phyloP scores from a whole-genome alignment of 805 yeast species.

The Candida anglica region DNA sequence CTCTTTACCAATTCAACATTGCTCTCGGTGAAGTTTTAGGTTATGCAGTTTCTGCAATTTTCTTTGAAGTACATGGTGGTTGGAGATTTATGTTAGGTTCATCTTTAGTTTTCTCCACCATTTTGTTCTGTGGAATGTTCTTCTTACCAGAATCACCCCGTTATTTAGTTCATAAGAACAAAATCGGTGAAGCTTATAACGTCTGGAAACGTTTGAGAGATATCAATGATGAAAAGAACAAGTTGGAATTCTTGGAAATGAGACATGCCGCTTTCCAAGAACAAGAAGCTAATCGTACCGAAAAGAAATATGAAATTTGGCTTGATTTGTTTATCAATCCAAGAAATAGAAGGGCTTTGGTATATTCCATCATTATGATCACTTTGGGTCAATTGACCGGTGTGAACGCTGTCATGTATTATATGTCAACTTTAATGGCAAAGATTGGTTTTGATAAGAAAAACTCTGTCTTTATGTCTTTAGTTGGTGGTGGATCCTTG shows the following conservation, averaged over 20 bases:
- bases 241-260: conserved; percentile 56
- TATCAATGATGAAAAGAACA: conserved; percentile 34
- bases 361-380: conserved; percentile 56
- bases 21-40: conserved; percentile 68
- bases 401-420: conserved; percentile 63
- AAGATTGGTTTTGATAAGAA: conserved; percentile 51
- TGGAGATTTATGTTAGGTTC: conserved; percentile 70
- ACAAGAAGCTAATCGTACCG: conserved; percentile 32
- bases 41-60: conserved; percentile 60
- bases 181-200: conserved; percentile 48
- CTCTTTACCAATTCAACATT: conserved; percentile 60
- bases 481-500: conserved; percentile 65
- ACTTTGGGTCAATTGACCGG: conserved; percentile 64
- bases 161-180: conserved; percentile 49
- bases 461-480: conserved; percentile 59
- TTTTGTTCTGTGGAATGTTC: conserved; percentile 46
- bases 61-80: conserved; percentile 51
- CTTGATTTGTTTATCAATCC: conserved; percentile 51
- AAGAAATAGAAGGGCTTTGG: conserved; percentile 58
- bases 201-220: conserved; percentile 58
- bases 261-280: conserved; percentile 49
- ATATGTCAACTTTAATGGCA: conserved; percentile 55
- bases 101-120: conserved; percentile 53
- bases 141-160: conserved; percentile 63
- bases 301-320: conserved; percentile 36